These are phyloP conservation scores for Allium sativum DNA, from an alignment of 106 monocot species.

Conservation along the genomic window DNA sequence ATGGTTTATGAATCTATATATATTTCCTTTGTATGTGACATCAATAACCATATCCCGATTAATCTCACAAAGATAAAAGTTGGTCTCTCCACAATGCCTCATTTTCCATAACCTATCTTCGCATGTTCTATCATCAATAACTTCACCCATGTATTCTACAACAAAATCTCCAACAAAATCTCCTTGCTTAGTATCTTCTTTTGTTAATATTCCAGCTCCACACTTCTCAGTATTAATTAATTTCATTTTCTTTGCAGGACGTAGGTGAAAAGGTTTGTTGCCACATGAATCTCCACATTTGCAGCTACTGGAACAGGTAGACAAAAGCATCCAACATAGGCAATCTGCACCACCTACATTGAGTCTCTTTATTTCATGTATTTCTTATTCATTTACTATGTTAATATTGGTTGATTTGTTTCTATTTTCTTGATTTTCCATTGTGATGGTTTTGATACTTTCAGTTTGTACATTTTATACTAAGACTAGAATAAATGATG, in stretches of 20 bases:
- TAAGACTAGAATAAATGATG: too few relatives aligned
- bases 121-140: slow-evolving; percentile 98
- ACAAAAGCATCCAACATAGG: slow-evolving; percentile 85
- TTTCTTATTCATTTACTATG: too few relatives aligned
- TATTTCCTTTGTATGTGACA: slow-evolving; percentile 97
- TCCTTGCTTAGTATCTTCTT: slow-evolving; percentile 83
- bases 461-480: too few relatives aligned
- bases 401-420: too few relatives aligned
- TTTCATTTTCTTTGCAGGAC: slow-evolving; percentile 74
- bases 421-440: too few relatives aligned
- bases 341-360: slow-evolving; percentile 81
- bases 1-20: slow-evolving; percentile 92
- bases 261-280: slow-evolving; percentile 89
- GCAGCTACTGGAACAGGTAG: slow-evolving; percentile 73
- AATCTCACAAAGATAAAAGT: slow-evolving; percentile 93
- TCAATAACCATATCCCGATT: slow-evolving; percentile 98
- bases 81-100: slow-evolving; percentile 80
- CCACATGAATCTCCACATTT: slow-evolving; percentile 60
- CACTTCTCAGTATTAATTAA: slow-evolving; percentile 82
- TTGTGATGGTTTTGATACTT: too few relatives aligned
- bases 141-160: slow-evolving; percentile 98
- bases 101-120: slow-evolving; percentile 97
- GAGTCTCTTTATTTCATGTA: too few relatives aligned
- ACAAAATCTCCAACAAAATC: too few relatives aligned
- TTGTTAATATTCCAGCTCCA: slow-evolving; percentile 64